A percentile compares a stretch with the other conserved stretches of the same genome.
Conservation (phyloP, 331 rosid species). For the Quercus lobata region DNA sequence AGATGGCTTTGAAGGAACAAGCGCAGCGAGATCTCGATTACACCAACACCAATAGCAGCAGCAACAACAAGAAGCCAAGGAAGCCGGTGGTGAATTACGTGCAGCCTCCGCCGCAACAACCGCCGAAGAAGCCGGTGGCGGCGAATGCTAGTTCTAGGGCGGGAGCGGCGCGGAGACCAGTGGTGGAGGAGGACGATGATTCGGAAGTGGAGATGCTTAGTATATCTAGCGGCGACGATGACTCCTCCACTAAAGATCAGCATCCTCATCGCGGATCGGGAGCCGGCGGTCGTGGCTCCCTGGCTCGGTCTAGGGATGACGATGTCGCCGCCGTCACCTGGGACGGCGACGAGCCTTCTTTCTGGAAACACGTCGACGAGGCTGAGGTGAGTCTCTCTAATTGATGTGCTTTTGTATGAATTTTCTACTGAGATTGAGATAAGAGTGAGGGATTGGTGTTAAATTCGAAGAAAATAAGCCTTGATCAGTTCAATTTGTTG, state of each 20-base stretch:
- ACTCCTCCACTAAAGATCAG: constrained; percentile 30
- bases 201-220: constrained; percentile 98
- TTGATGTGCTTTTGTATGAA: not conserved
- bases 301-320: constrained; percentile 48
- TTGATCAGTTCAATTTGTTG: not conserved
- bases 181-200: constrained; percentile 78
- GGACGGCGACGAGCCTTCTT: constrained; percentile 90
- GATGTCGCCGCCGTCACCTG: constrained; percentile 54
- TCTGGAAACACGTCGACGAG: constrained; percentile 92
- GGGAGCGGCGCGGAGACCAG: constrained; percentile 17
- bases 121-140: constrained; percentile 23
- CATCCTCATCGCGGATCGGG: constrained; percentile 25
- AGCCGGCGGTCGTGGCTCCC: constrained; percentile 15
- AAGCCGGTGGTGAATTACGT: constrained; percentile 90
- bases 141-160: not conserved
- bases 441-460: not conserved
- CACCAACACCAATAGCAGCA: constrained; percentile 26
- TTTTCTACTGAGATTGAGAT: not conserved
- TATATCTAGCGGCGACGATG: constrained; percentile 97
- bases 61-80: constrained; percentile 27
- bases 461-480: not conserved
- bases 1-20: constrained; percentile 93
- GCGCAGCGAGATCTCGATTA: constrained; percentile 72
- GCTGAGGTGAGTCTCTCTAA: constrained; percentile 15
- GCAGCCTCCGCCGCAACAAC: constrained; percentile 54